A percentile compares a stretch with the other conserved stretches of the same genome.
phyloP scores from a whole-genome alignment of 371 early-diverging fungal genomes.

The Phascolomyces articulosus region DNA sequence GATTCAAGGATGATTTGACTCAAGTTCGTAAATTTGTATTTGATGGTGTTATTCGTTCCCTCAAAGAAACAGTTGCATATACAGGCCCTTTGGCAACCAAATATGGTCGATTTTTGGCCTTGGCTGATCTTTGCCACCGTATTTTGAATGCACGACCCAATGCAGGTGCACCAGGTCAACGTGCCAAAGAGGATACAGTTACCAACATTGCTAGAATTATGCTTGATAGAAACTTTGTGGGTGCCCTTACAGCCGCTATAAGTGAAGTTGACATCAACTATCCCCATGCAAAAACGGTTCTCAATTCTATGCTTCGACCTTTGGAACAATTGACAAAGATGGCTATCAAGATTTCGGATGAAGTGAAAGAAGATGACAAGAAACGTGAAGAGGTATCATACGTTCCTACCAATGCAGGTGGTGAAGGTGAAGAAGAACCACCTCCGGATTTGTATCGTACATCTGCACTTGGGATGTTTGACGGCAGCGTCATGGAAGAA shows the following conservation, averaged over 20 bases:
- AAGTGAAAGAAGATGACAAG: slow-evolving; percentile 38
- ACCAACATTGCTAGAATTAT: slow-evolving; percentile 78
- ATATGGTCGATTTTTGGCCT: slow-evolving; percentile 70
- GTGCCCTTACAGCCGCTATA: slow-evolving; percentile 75
- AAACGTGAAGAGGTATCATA: slow-evolving; percentile 38
- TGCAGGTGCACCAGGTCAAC: slow-evolving; percentile 29
- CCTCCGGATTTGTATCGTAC: slow-evolving; percentile 88
- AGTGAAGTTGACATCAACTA: slow-evolving; percentile 91
- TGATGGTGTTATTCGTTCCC: slow-evolving; percentile 61
- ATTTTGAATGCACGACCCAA: slow-evolving; percentile 64
- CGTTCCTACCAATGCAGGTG: slow-evolving; percentile 22
- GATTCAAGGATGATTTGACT: slow-evolving; percentile 53
- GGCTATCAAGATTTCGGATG: slow-evolving; percentile 81
- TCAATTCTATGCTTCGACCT: slow-evolving; percentile 81
- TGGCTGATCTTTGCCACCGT: slow-evolving; percentile 75
- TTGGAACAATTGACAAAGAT: slow-evolving; percentile 86
- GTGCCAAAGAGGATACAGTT: slow-evolving; percentile 58
- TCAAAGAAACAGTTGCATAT: slow-evolving; percentile 64
- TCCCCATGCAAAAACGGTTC: slow-evolving; percentile 77
- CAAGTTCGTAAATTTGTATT: slow-evolving; percentile 71
- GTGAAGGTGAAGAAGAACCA: slow-evolving; percentile 54
- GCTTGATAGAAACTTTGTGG: slow-evolving; percentile 90
- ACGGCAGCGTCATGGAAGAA: slow-evolving; percentile 65
- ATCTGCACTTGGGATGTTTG: slow-evolving; percentile 91
- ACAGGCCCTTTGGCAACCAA: slow-evolving; percentile 59